Base-by-base conservation (phyloP, 2,329 filamentous ascomycete species). In the Aaosphaeria arxii region DNA sequence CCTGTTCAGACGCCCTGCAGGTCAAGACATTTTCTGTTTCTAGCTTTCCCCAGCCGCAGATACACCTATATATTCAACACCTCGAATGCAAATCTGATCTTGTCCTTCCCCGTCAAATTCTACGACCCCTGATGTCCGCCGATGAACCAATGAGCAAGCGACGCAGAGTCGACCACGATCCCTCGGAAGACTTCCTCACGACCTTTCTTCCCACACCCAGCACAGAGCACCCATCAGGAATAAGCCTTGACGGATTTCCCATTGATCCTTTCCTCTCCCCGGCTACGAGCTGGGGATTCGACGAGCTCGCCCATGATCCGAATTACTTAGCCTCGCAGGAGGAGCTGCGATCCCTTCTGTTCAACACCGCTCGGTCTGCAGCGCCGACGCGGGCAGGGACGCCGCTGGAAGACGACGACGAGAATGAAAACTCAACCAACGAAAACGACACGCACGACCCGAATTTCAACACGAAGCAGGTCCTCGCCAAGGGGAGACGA, bases 281-380 rank as follows among this genome's bases (percentile, higher is more conserved):
- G 11, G 50, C 50, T 1, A 59, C 59, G 6, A 62, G 56, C 36
- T 63, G 61, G 57, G 54, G 54, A 4, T 50, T 62, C 31, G 62
- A 65, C 42, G 61, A 61, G 30, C 63, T 64, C 39, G 57, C 58
- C 2, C 56, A 56, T 33, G 55, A 66, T 48, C 59, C 62, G 2
- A 56, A 54, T 31, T 66, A 65, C 43, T 41, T 64, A 17, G 62
- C 60, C 11, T 64, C 62, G 1, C 61, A 64, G 40, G 61, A 66
- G 42, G 52, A 62, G 30, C 42, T 66, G 11, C 54, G 61, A 9
- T 54, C 54, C 9, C 48, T 66, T 29, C 54, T 66, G 11, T 66
- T 66, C 51, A 58, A 55, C 7, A 64, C 61, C 24, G 62, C 62
- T 11, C 58, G 55, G 38, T 63, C 60, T 11, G 50, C 49, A n/a